Evolutionary conservation across 352 stramenopile species (phyloP).

Genomic region (Pythium rishiriense): DNA sequence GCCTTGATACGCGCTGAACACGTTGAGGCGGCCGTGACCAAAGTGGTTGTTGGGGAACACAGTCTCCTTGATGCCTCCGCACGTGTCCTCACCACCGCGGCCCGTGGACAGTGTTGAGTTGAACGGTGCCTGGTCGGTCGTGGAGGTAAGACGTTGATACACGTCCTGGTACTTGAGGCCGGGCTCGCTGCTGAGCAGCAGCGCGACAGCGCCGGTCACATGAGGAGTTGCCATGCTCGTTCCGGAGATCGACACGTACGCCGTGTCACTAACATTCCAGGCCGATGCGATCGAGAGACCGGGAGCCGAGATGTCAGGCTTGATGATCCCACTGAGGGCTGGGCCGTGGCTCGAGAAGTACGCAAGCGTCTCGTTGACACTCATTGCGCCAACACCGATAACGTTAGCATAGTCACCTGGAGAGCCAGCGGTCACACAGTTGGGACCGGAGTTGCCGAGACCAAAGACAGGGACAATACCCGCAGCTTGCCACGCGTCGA

Average conservation of each 20-base stretch:
- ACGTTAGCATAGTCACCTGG: conserved; percentile 31
- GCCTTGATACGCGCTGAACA: too few relatives aligned
- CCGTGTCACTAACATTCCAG: conserved; percentile 7
- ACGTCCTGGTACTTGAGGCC: too few relatives aligned
- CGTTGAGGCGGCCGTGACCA: too few relatives aligned
- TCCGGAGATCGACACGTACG: conserved; percentile 21
- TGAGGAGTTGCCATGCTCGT: conserved; percentile 37
- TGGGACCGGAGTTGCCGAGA: conserved; percentile 27
- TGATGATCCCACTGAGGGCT: conserved; percentile 14
- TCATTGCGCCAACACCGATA: conserved; percentile 30
- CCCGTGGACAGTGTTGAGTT: too few relatives aligned
- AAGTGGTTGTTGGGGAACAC: too few relatives aligned
- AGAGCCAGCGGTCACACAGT: conserved; percentile 20
- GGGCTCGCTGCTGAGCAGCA: conserved; percentile 13
- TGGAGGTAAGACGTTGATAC: too few relatives aligned
- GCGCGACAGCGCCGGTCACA: conserved; percentile 27
- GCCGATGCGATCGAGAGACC: conserved; percentile 14
- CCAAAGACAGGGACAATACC: conserved; percentile 36
- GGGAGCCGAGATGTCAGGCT: conserved; percentile 30
- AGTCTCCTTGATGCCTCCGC: too few relatives aligned
- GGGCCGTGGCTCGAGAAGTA: conserved; percentile 29
- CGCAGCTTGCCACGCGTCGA: conserved; percentile 27
- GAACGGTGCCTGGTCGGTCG: too few relatives aligned
- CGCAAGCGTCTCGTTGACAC: conserved; percentile 19
- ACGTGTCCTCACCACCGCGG: too few relatives aligned